Base-by-base conservation (phyloP, 257 asterid species). In the Henckelia pumila region DNA sequence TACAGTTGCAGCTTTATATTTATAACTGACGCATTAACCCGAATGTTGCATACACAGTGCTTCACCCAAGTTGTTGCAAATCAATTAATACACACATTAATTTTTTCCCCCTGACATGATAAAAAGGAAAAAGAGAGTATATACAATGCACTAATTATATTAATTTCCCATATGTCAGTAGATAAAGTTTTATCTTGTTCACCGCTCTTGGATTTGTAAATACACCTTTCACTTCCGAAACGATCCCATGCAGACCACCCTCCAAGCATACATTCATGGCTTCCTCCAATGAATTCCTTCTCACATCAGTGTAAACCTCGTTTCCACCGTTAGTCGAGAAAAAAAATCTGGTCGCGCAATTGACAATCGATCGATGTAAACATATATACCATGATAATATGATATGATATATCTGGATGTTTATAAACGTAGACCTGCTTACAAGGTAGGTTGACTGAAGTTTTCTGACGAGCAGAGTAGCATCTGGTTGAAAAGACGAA, bases 401-500 rank as follows among this genome's bases (percentile, higher is more conserved):
- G n/a, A n/a, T n/a, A 11, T 35, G 44, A 2, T 0, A 17, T 40
- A 17, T 11, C 6, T 40, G 52, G n/a, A n/a, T n/a, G 52, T 44
- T 44, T 14, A 44, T 13, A 44, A 13, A 37, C 3, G 70, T 25
- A 8, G 65, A 61, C n/a, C 92, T 1, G 3, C 26, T 35, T 73
- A 89, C 98, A 3, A 96, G 99, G 71, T 84, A 87, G 25, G 59
- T 64, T 69, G 33, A 77, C 80, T 94, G 98, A 56, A 88, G 91
- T 56, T 85, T 85, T 77, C 77, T 76, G 32, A 83, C 76, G 0
- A 85, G 79, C 11, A 91, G 69, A 23, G 87, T 88, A 53, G 98
- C 98, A 69, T 91, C 99, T 0, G 99, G 99, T 11, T 91, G 99
- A 80, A 94, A 94, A 16, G 78, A 70, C 24, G 99, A 94, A 59